These are phyloP conservation scores for Apiospora sp. DNA, from an alignment of 2,329 filamentous ascomycete genomes.

Conservation along the genomic window DNA sequence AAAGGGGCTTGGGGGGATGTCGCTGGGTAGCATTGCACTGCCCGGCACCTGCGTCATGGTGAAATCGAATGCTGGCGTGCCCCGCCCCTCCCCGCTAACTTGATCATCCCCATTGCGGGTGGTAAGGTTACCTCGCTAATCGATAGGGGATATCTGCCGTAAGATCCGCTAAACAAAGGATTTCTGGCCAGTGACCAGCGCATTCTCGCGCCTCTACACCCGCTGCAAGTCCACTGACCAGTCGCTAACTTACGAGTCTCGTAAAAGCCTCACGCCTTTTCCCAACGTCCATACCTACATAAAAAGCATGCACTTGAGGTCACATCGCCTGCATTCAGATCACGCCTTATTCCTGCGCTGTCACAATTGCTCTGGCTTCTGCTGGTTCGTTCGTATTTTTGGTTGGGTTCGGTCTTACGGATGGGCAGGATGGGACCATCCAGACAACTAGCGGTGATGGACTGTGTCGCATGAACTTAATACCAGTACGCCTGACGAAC, in stretches of 20 bases:
- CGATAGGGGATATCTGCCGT: background rate
- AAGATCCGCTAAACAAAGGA: background rate
- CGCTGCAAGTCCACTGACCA: too few species aligned
- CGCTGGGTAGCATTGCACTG: background rate
- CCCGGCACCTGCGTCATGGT: background rate
- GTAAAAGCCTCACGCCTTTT: background rate
- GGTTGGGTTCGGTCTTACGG: background rate
- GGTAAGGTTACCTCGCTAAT: slow-evolving; percentile 1
- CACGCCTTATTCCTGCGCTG: background rate
- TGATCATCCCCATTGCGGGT: slow-evolving; percentile 8
- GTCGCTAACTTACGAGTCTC: background rate
- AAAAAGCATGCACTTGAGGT: background rate
- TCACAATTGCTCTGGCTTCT: background rate
- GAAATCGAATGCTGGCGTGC: background rate
- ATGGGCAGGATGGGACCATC: background rate
- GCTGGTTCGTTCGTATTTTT: background rate
- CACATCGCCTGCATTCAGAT: background rate
- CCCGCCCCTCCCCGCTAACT: slow-evolving; percentile 1
- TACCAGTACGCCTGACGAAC: background rate
- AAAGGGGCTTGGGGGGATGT: too few species aligned
- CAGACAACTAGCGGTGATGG: background rate
- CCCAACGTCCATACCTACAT: background rate
- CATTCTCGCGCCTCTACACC: background rate
- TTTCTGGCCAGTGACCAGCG: background rate
- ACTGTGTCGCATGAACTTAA: background rate